phyloP scores from a whole-genome alignment of 768 basidiomycete genomes.

The Boletales sp. region DNA sequence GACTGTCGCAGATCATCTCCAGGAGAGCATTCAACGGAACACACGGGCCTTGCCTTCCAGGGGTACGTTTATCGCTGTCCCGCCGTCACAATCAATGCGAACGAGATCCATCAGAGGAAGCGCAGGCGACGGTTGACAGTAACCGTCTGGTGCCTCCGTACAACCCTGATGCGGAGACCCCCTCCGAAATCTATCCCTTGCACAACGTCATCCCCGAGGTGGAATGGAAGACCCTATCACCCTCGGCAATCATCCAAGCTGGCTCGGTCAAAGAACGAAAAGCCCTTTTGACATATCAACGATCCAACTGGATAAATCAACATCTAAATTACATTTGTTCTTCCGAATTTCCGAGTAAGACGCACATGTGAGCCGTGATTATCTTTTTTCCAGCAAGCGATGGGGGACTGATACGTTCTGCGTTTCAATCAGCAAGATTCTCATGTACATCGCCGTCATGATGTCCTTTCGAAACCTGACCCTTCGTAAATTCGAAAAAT shows the following conservation, averaged over 20 bases:
- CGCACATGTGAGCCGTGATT: conserved; percentile 48
- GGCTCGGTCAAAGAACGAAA: conserved; percentile 44
- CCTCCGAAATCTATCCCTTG: conserved; percentile 71
- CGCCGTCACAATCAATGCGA: conserved; percentile 1
- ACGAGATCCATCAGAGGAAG: conserved; percentile 49
- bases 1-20: conserved; percentile 74
- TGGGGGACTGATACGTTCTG: neutral
- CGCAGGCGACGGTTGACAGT: conserved; percentile 57
- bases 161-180: conserved; percentile 59
- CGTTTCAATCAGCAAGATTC: conserved; percentile 53
- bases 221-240: conserved; percentile 73
- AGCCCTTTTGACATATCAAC: conserved; percentile 56
- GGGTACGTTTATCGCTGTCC: conserved; percentile 45
- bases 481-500: conserved; percentile 42
- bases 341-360: conserved; percentile 51
- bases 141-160: conserved; percentile 76
- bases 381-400: neutral
- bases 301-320: conserved; percentile 69
- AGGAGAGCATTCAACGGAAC: conserved; percentile 76
- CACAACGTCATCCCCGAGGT: conserved; percentile 75
- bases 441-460: conserved; percentile 83
- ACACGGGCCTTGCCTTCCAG: conserved; percentile 64
- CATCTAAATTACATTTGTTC: conserved; percentile 47
- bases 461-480: conserved; percentile 59
- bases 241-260: conserved; percentile 53